Evolutionary conservation across 2,329 filamentous ascomycete species (phyloP).

Genomic region (Chaetomium sp.): DNA sequence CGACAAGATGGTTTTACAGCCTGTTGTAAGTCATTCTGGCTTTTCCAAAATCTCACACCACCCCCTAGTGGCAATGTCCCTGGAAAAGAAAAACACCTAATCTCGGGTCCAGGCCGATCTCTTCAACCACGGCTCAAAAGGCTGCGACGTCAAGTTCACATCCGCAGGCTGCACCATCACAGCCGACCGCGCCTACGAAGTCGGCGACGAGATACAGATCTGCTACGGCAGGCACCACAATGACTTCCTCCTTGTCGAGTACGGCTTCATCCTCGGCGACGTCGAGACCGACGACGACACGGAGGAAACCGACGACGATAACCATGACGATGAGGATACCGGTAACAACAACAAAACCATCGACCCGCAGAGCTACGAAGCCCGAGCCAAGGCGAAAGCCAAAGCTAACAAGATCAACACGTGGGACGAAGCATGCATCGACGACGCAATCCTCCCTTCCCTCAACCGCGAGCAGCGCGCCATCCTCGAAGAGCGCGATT

Average conservation of each 20-base stretch:
- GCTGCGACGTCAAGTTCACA: conserved; percentile 48
- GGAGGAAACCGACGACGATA: too few species aligned
- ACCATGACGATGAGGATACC: too few species aligned
- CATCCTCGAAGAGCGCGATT: conserved; percentile 39
- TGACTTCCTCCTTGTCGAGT: conserved; percentile 67
- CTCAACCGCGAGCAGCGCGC: conserved; percentile 31
- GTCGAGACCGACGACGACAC: too few species aligned
- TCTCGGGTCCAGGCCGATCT: conserved; percentile 52
- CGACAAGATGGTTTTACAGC: conserved; percentile 62
- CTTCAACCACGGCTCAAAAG: conserved; percentile 52
- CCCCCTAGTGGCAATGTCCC: too few species aligned
- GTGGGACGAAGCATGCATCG: conserved; percentile 46
- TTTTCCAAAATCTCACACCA: too few species aligned
- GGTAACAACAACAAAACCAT: too few species aligned
- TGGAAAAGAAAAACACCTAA: too few species aligned
- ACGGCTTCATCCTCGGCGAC: conserved; percentile 41
- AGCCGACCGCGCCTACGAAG: conserved; percentile 42
- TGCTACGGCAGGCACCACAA: conserved; percentile 66
- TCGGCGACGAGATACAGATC: conserved; percentile 60
- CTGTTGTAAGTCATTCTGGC: conserved; percentile 39
- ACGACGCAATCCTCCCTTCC: conserved; percentile 39
- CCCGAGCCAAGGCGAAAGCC: too few species aligned
- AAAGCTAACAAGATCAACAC: conserved; percentile 29
- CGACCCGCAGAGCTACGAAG: too few species aligned
- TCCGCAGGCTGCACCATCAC: conserved; percentile 48